Evolutionary conservation across 2,329 filamentous ascomycete species (phyloP), one percentile per base, ranked within the genome.

Genomic region (Alternaria sp.): DNA sequence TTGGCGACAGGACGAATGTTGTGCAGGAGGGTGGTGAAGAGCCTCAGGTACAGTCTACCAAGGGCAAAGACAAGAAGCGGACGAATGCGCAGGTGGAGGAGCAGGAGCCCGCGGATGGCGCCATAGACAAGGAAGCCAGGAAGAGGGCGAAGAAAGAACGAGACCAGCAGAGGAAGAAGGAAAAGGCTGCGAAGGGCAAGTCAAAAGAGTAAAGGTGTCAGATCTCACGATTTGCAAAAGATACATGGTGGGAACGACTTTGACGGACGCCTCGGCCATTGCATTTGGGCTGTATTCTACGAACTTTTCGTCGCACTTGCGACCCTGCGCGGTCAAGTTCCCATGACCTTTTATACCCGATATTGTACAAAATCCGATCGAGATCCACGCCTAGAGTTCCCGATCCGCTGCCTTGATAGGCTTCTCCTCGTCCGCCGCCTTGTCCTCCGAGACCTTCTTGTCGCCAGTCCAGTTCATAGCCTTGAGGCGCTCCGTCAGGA

Each of bases 401-500:
- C 92, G 87, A 61, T 93, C 93, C 45, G 87, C 88, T 51, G 92
- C 89, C 81, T 90, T 92, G 66, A 89, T 85, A 30, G 89, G 87
- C 75, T 86, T 87, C 55, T 88, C 82, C 64, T 83, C 84, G 67
- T 88, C 86, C 71, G 84, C 81, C 28, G 77, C 75, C 81, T 88
- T 86, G 63, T 76, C 75, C 59, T 82, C 82, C 33, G 82, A 75
- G 20, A 85, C 80, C 75, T 87, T 87, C 71, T 84, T 84, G 64
- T 86, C 85, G 65, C 92, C 89, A 76, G 90, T 89, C 94, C 95
- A 99, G 69, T 92, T 90, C 64, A 99, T 87, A 2, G 95, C 96
- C 81, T 92, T 93, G 74, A 99, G 86, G 75, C 96, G 89, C 87
- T 99, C 96, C 2, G 94, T 92, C 70, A 99, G 85, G 71, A 98